phyloP scores from a whole-genome alignment of 192 early-diverging fungal genomes.

The Thoreauomyces humboldtii region DNA sequence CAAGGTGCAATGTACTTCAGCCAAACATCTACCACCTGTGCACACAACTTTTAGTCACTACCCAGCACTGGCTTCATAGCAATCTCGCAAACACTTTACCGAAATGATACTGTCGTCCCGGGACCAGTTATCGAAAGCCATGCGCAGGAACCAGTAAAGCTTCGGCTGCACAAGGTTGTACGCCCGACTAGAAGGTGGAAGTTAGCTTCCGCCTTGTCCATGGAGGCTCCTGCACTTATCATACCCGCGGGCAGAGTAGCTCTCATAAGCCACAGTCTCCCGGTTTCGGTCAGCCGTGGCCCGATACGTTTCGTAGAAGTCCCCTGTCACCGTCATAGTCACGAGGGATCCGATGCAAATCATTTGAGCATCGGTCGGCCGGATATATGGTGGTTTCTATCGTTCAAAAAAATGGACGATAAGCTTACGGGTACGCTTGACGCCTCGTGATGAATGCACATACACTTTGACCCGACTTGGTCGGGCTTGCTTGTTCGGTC shows the following conservation, averaged over 20 bases:
- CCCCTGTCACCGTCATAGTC: neutral
- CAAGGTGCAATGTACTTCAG: conserved; percentile 40
- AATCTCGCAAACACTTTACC: neutral
- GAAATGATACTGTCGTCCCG: conserved; percentile 26
- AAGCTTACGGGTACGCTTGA: neutral
- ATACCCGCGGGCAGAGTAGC: conserved; percentile 4
- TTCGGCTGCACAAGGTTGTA: conserved; percentile 29
- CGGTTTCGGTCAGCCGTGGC: conserved; percentile 11
- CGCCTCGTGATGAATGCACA: neutral
- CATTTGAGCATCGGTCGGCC: conserved; percentile 20
- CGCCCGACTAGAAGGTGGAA: conserved; percentile 8
- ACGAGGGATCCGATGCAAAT: neutral
- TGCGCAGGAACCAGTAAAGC: conserved; percentile 34
- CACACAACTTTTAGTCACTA: neutral
- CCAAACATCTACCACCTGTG: conserved; percentile 35
- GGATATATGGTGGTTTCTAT: conserved; percentile 2
- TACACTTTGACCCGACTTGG: conserved; percentile 8
- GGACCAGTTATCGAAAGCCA: conserved; percentile 28
- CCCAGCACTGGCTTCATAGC: neutral
- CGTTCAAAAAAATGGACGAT: neutral
- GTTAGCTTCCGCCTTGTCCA: neutral
- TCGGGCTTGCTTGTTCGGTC: conserved; percentile 6
- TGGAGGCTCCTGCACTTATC: neutral
- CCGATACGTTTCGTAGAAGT: conserved; percentile 10
- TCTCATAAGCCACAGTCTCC: conserved; percentile 1